Evolutionary conservation across 257 asterid species (phyloP).

Genomic region (Penstemon eatonii): DNA sequence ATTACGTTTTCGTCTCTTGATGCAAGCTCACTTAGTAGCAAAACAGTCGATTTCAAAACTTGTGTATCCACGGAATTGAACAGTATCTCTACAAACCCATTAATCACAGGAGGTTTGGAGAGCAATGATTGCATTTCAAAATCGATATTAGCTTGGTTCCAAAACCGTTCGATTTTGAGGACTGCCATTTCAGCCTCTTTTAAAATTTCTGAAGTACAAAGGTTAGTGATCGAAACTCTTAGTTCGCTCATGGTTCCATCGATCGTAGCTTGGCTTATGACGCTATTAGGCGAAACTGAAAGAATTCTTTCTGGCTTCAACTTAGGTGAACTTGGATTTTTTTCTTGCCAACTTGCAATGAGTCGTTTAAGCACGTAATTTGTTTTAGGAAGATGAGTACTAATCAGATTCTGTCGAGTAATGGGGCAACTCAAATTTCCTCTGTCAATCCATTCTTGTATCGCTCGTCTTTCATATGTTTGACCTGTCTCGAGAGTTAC

Average conservation of each 20-base stretch:
- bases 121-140: constrained; percentile 44
- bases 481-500: constrained; percentile 90
- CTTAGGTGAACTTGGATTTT: constrained; percentile 31
- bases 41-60: constrained; percentile 52
- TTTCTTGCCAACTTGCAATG: constrained; percentile 74
- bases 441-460: constrained; percentile 79
- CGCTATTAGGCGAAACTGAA: constrained; percentile 51
- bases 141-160: constrained; percentile 42
- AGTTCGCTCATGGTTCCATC: constrained; percentile 55
- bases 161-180: constrained; percentile 48
- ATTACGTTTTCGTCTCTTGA: constrained; percentile 51
- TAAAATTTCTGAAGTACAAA: constrained; percentile 69
- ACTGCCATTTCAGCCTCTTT: constrained; percentile 66
- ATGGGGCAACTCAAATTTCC: constrained; percentile 80
- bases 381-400: constrained; percentile 61
- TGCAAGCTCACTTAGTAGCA: constrained; percentile 65
- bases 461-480: constrained; percentile 73
- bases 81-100: constrained; percentile 71
- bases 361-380: constrained; percentile 84
- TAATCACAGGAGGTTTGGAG: constrained; percentile 63
- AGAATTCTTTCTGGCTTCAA: constrained; percentile 21
- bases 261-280: constrained; percentile 47
- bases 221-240: constrained; percentile 47
- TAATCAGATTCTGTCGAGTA: constrained; percentile 66
- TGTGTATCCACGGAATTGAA: constrained; percentile 56